These are phyloP conservation scores for Colletotrichum tamarilloi DNA, from an alignment of 2,329 filamentous ascomycete genomes.

Conservation along the genomic window DNA sequence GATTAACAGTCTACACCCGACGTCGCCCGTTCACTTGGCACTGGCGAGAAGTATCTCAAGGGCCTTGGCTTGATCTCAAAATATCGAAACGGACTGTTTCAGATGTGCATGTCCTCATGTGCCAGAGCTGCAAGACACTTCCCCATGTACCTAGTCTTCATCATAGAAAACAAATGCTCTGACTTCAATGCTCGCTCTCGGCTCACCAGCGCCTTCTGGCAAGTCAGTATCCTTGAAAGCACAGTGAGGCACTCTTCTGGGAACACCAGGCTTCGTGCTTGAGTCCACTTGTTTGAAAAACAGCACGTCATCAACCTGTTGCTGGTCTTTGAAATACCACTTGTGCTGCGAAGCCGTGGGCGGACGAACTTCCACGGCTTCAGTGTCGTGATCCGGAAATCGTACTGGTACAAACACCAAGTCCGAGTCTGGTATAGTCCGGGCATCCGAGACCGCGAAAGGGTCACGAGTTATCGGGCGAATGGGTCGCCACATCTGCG, in stretches of 20 bases:
- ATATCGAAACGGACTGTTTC: not conserved
- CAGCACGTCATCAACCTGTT: constrained; percentile 64
- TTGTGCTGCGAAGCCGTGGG: constrained; percentile 56
- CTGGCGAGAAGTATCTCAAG: not conserved
- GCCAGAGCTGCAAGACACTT: too few relatives aligned
- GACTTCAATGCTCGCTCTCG: constrained; percentile 77
- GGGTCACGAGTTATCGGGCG: constrained; percentile 58
- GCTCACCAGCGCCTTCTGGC: constrained; percentile 65
- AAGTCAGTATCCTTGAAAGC: constrained; percentile 56
- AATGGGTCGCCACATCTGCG: constrained; percentile 44
- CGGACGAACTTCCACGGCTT: constrained; percentile 59
- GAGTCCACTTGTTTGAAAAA: constrained; percentile 75
- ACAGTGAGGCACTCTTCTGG: constrained; percentile 61
- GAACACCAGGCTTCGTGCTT: constrained; percentile 57
- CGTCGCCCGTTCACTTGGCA: not conserved
- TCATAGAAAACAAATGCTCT: constrained; percentile 71
- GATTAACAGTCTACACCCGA: not conserved
- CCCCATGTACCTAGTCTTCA: constrained; percentile 28
- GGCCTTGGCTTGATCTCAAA: not conserved
- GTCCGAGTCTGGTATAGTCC: constrained; percentile 60
- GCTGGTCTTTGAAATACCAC: constrained; percentile 65
- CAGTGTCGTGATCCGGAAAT: constrained; percentile 41
- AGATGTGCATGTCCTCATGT: too few relatives aligned
- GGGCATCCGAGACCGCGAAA: constrained; percentile 62
- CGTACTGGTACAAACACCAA: constrained; percentile 51